Conservation (phyloP, 2,329 filamentous ascomycete species). For the Ophiostoma sp. region DNA sequence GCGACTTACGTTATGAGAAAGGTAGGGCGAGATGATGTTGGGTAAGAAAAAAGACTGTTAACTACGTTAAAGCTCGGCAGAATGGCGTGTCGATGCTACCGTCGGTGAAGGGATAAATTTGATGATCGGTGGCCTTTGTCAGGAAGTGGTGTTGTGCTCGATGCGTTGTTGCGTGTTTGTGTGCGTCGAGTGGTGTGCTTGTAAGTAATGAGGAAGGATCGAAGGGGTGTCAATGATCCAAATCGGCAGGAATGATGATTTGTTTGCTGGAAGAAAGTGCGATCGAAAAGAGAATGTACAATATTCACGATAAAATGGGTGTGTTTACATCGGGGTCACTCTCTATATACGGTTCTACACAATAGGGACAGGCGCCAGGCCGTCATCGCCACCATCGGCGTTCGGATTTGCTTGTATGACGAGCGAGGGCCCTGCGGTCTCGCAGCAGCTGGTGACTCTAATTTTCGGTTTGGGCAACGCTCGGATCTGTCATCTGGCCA, state of each 20-base stretch:
- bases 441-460: conserved; percentile 17
- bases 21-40: not conserved
- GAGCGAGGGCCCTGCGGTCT: conserved; percentile 19
- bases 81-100: conserved; percentile 26
- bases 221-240: not conserved
- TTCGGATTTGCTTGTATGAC: not conserved
- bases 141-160: not conserved
- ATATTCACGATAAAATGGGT: not conserved
- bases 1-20: conserved; percentile 27
- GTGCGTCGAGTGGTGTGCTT: conserved; percentile 7
- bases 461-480: not conserved
- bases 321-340: conserved; percentile 16
- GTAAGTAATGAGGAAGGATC: not conserved
- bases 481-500: conserved; percentile 18
- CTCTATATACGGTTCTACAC: conserved; percentile 13
- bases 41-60: not conserved
- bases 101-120: conserved; percentile 16
- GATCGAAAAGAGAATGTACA: not conserved
- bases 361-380: not conserved
- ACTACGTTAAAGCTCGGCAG: conserved; percentile 26
- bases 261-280: conserved; percentile 1
- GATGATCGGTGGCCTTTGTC: not conserved
- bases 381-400: conserved; percentile 26
- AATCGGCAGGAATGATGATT: conserved; percentile 1
- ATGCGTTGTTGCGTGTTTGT: conserved; percentile 3